These are phyloP conservation scores for Rubroshorea leprosula DNA, from an alignment of 345 rosid species.

Conservation along the genomic window DNA sequence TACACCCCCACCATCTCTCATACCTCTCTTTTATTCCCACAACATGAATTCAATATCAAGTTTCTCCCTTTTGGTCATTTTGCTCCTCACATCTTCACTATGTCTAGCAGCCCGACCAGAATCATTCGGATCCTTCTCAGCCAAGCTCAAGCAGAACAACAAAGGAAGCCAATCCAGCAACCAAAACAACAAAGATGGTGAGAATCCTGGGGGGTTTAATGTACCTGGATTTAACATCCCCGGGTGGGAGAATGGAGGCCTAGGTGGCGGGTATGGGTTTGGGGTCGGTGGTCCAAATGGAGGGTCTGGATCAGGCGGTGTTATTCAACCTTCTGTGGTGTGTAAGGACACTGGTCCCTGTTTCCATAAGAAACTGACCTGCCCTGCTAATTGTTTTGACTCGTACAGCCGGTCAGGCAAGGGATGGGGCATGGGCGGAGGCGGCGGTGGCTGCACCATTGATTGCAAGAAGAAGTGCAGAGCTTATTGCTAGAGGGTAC, in stretches of 20 bases:
- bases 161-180: conserved; percentile 16
- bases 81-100: conserved; percentile 31
- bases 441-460: conserved; percentile 90
- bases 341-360: conserved; percentile 80
- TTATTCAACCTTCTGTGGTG: conserved; percentile 53
- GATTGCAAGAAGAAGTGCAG: conserved; percentile 94
- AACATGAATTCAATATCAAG: conserved; percentile 28
- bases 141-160: conserved; percentile 18
- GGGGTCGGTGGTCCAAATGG: conserved; percentile 70
- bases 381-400: conserved; percentile 90
- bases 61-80: conserved; percentile 23
- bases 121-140: conserved; percentile 26
- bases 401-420: conserved; percentile 83
- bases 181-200: no score
- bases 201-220: no score
- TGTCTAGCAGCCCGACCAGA: conserved; percentile 38
- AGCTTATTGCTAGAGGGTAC: conserved; percentile 59
- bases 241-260: conserved; percentile 39
- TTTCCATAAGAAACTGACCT: conserved; percentile 68
- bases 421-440: conserved; percentile 87
- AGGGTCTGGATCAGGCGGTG: conserved; percentile 57
- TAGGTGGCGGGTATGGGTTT: conserved; percentile 61
- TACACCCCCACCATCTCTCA: background rate
- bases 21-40: conserved; percentile 1
- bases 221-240: conserved; percentile 48